Evolutionary conservation across 176 grass and related monocot genomes (phyloP).

Genomic region (Zoysia pacifica): DNA sequence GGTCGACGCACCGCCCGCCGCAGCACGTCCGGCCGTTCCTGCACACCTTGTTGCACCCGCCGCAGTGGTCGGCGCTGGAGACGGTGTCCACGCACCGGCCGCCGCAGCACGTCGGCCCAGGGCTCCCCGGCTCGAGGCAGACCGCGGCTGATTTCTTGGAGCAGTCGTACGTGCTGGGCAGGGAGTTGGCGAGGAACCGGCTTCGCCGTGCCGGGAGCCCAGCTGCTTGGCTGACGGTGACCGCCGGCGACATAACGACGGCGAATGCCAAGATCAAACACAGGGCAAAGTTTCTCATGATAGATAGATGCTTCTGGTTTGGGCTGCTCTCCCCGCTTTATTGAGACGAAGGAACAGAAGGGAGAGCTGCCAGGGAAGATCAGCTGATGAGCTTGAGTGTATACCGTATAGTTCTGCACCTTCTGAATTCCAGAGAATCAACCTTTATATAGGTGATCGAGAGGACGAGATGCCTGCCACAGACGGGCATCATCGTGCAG

Average conservation of each 20-base stretch:
- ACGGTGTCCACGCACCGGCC: constrained; percentile 30
- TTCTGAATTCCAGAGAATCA: neutral
- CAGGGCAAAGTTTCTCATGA: neutral
- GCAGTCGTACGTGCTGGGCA: neutral
- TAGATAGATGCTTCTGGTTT: neutral
- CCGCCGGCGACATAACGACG: neutral
- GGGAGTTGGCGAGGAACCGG: constrained; percentile 1
- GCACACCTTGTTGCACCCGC: constrained; percentile 34
- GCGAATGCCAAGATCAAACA: neutral
- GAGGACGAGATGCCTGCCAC: neutral
- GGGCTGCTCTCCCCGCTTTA: neutral
- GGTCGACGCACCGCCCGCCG: constrained; percentile 36
- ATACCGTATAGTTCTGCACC: neutral
- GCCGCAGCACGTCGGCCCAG: constrained; percentile 35
- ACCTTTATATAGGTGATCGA: neutral
- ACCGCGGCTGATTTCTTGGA: constrained; percentile 25
- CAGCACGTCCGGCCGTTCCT: constrained; percentile 21
- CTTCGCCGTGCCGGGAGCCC: neutral
- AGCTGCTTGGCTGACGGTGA: neutral
- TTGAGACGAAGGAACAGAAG: neutral
- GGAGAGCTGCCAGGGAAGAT: neutral
- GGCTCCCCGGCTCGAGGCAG: constrained; percentile 38
- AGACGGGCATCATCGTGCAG: neutral
- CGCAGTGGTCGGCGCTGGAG: constrained; percentile 21
- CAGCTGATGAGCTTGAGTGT: neutral